Conservation (phyloP, 805 yeast genomes). For the Henningerozyma blattae region DNA sequence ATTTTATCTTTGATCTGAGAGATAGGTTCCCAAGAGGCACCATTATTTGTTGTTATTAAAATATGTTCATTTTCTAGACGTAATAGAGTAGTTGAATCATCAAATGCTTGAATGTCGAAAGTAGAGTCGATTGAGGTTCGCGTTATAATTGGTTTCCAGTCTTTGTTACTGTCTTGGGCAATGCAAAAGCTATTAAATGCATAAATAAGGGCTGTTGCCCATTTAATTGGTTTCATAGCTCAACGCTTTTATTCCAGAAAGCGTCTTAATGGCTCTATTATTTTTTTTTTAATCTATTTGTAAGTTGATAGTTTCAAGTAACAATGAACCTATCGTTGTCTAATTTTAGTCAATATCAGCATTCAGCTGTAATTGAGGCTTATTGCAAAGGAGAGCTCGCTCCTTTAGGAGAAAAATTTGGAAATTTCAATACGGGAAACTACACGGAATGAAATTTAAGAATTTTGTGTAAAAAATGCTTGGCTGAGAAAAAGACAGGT, state of each 20-base stretch:
- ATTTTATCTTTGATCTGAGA: constrained; percentile 3
- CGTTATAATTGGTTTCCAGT: constrained; percentile 12
- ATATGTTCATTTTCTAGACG: constrained; percentile 19
- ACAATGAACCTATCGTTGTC: too few relatives aligned
- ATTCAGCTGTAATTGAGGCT: too few relatives aligned
- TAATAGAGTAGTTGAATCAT: constrained; percentile 40
- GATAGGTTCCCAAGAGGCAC: constrained; percentile 31
- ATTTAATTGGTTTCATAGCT: neutral
- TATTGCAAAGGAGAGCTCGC: too few relatives aligned
- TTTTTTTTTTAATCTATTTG: too few relatives aligned
- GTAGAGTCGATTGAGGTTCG: constrained; percentile 1
- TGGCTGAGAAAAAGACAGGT: too few relatives aligned
- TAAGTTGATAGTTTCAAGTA: too few relatives aligned
- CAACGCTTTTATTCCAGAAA: neutral
- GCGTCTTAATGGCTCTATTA: too few relatives aligned
- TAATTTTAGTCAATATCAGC: too few relatives aligned
- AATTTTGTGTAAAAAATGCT: too few relatives aligned
- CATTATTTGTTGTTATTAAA: constrained; percentile 36
- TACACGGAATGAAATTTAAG: too few relatives aligned
- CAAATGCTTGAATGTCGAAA: constrained; percentile 25
- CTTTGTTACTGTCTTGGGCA: constrained; percentile 2
- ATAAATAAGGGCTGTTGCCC: neutral
- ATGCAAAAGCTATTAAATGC: neutral
- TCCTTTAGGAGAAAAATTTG: too few relatives aligned
- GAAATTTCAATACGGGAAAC: too few relatives aligned